Percentiles rank a stretch among this genome's conserved stretches.
These are phyloP conservation scores for Exophiala spinifera DNA, from an alignment of 2,329 filamentous ascomycete species.

Conservation along the genomic window DNA sequence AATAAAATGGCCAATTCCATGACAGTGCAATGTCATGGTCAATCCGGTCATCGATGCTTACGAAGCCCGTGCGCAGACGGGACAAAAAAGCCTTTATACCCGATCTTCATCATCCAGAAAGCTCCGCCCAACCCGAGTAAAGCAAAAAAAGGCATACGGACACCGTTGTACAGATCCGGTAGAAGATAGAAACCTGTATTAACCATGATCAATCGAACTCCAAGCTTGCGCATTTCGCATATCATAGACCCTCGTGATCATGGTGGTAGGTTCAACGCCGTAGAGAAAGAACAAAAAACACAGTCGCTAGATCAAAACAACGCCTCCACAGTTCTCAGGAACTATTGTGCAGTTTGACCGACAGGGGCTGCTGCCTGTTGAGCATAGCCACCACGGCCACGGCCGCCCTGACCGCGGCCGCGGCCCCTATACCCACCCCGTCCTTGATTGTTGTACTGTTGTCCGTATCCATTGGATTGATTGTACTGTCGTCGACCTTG, in stretches of 20 bases:
- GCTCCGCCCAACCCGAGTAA: conserved; percentile 11
- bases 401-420: conserved; percentile 43
- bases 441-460: conserved; percentile 36
- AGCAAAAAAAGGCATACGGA: conserved; percentile 19
- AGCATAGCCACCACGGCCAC: conserved; percentile 28
- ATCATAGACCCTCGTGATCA: conserved; percentile 27
- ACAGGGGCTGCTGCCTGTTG: conserved; percentile 15
- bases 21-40: conserved; percentile 18
- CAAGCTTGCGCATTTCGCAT: conserved; percentile 29
- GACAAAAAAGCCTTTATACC: neutral
- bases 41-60: conserved; percentile 1
- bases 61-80: neutral
- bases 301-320: conserved; percentile 11
- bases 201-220: conserved; percentile 25
- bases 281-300: conserved; percentile 12
- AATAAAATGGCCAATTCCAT: conserved; percentile 12
- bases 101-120: conserved; percentile 21
- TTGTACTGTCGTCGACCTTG: conserved; percentile 18
- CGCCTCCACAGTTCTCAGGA: neutral
- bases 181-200: conserved; percentile 13
- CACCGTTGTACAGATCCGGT: conserved; percentile 25
- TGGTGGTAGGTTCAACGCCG: conserved; percentile 17
- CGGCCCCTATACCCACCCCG: conserved; percentile 42
- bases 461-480: conserved; percentile 23
- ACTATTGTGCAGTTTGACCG: conserved; percentile 21